Percentiles rank a stretch among this genome's conserved stretches.
Conservation (phyloP, 352 stramenopile genomes). For the Globisporangium echinulatum region DNA sequence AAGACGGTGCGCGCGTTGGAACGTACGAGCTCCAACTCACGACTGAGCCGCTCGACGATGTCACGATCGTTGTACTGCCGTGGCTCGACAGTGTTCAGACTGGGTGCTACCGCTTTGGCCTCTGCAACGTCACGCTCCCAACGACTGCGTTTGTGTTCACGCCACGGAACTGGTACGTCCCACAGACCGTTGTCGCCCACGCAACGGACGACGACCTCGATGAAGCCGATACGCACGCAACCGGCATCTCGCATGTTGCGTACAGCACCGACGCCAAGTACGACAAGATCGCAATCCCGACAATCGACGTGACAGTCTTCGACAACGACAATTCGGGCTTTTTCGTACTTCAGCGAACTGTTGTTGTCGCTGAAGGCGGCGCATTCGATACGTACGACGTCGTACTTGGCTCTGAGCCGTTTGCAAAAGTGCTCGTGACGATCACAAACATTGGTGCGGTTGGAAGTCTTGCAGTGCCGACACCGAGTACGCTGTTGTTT, state of each 20-base stretch:
- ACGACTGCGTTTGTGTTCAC: slow-evolving; percentile 53
- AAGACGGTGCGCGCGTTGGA: slow-evolving; percentile 35
- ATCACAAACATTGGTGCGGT: slow-evolving; percentile 43
- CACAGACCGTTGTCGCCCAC: slow-evolving; percentile 39
- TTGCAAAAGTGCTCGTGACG: slow-evolving; percentile 49
- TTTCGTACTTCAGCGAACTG: slow-evolving; percentile 27
- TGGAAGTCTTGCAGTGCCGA: slow-evolving; percentile 33
- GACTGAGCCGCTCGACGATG: slow-evolving; percentile 52
- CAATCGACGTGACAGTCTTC: slow-evolving; percentile 47
- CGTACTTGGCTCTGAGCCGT: slow-evolving; percentile 53
- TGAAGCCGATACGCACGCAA: slow-evolving; percentile 54
- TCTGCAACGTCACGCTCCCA: slow-evolving; percentile 66
- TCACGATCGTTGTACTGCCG: slow-evolving; percentile 55
- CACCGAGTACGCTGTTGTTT: slow-evolving; percentile 36
- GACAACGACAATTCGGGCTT: slow-evolving; percentile 65
- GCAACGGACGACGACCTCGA: slow-evolving; percentile 66
- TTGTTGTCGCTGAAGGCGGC: slow-evolving; percentile 43
- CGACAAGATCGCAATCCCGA: slow-evolving; percentile 47
- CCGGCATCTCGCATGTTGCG: slow-evolving; percentile 60
- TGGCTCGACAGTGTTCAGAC: slow-evolving; percentile 59
- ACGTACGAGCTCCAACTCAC: slow-evolving; percentile 47
- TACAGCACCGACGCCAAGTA: slow-evolving; percentile 71
- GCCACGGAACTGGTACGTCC: slow-evolving; percentile 53
- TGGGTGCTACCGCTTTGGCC: slow-evolving; percentile 60
- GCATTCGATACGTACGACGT: slow-evolving; percentile 41